phyloP scores from a whole-genome alignment of 1,139 yeast species.

The Geotrichum carabidarum region DNA sequence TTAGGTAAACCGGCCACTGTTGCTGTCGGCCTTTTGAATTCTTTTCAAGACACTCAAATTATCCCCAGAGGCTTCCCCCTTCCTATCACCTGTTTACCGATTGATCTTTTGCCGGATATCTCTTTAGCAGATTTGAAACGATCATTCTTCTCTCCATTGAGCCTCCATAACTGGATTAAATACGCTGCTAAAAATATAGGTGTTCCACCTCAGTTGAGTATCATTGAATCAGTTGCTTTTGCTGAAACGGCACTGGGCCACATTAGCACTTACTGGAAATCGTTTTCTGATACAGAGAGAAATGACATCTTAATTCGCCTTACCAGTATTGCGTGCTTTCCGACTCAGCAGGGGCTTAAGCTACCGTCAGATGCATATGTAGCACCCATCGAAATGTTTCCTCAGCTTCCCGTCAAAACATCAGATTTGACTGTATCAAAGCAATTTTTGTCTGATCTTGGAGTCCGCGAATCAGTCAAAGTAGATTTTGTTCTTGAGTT shows the following conservation, averaged over 20 bases:
- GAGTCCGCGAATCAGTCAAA: constrained; percentile 41
- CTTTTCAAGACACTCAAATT: constrained; percentile 28
- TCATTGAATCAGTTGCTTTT: constrained; percentile 28
- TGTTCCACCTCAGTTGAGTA: constrained; percentile 23
- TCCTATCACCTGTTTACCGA: constrained; percentile 29
- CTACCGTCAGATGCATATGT: constrained; percentile 37
- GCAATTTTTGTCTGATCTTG: constrained; percentile 34
- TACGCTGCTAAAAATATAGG: constrained; percentile 23
- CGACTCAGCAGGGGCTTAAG: constrained; percentile 40
- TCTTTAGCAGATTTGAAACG: constrained; percentile 21
- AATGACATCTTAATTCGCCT: constrained; percentile 24
- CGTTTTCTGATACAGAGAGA: constrained; percentile 20
- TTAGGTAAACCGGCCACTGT: constrained; percentile 9
- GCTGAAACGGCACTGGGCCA: constrained; percentile 30
- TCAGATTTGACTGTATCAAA: constrained; percentile 29
- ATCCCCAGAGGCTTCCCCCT: constrained; percentile 32
- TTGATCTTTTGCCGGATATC: neutral
- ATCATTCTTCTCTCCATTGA: constrained; percentile 32
- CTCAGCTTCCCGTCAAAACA: constrained; percentile 38
- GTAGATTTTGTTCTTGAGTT: constrained; percentile 38
- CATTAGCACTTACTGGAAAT: constrained; percentile 31
- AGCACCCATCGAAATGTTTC: constrained; percentile 37
- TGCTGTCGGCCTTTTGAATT: constrained; percentile 25
- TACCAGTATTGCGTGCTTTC: constrained; percentile 32
- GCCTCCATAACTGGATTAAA: constrained; percentile 30